A percentile compares a stretch with the other conserved stretches of the same genome.
Conservation (phyloP, 2,329 filamentous ascomycete species). For the Cladosporium sphaerospermum region DNA sequence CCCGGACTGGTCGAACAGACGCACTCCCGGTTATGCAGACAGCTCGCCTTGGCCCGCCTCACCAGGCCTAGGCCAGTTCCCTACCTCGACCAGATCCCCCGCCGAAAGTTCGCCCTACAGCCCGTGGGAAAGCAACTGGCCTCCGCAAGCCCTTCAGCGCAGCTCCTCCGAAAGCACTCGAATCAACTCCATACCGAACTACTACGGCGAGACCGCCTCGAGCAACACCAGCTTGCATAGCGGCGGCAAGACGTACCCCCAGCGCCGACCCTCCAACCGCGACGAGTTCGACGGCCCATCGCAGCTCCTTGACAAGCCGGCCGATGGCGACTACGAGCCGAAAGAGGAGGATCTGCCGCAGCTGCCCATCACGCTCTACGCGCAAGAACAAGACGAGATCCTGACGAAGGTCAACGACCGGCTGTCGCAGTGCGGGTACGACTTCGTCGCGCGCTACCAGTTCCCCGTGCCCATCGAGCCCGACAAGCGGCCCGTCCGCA, state of each 20-base stretch:
- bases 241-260: conserved; percentile 32
- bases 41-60: conserved; percentile 25
- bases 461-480: conserved; percentile 80
- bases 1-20: conserved; percentile 22
- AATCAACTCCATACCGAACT: conserved; percentile 19
- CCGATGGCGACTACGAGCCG: conserved; percentile 63
- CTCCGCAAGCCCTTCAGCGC: conserved; percentile 22
- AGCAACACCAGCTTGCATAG: conserved; percentile 20
- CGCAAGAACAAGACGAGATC: conserved; percentile 79
- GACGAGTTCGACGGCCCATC: conserved; percentile 88
- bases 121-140: conserved; percentile 21
- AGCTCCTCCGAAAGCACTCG: conserved; percentile 26
- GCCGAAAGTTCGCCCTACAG: conserved; percentile 19
- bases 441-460: conserved; percentile 86
- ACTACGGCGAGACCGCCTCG: conserved; percentile 19
- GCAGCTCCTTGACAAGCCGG: conserved; percentile 69
- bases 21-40: conserved; percentile 21
- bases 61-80: conserved; percentile 21
- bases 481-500: conserved; percentile 71
- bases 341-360: conserved; percentile 76
- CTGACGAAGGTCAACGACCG: conserved; percentile 76
- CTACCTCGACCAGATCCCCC: conserved; percentile 18
- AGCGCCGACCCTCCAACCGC: conserved; percentile 69
- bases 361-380: conserved; percentile 73
- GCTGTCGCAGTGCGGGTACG: conserved; percentile 77